Evolutionary conservation across 2,329 filamentous ascomycete species (phyloP).

Genomic region (Nigrospora osmanthi): DNA sequence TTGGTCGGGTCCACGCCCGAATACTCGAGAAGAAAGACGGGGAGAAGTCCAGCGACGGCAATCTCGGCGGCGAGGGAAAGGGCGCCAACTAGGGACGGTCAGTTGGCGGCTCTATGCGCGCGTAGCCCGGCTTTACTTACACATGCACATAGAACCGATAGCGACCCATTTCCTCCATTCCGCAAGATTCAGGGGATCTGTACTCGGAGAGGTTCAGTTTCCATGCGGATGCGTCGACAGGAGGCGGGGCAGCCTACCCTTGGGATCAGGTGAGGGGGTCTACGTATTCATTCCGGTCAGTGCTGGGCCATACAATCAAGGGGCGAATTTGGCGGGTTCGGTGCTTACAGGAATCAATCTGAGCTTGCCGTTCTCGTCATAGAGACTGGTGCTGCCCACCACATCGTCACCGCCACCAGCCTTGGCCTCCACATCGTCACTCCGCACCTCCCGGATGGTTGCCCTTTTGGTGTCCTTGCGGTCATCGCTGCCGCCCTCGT

Average conservation of each 20-base stretch:
- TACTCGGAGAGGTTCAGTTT: too few species aligned
- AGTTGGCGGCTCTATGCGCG: not conserved
- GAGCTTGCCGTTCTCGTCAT: not conserved
- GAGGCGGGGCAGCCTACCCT: not conserved
- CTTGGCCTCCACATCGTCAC: not conserved
- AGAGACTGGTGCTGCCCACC: not conserved
- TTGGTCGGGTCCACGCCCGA: slow-evolving; percentile 21
- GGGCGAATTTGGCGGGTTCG: not conserved
- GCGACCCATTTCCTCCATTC: slow-evolving; percentile 22
- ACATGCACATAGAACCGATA: slow-evolving; percentile 18
- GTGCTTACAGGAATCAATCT: not conserved
- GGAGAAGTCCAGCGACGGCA: slow-evolving; percentile 21
- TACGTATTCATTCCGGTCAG: not conserved
- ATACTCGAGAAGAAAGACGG: slow-evolving; percentile 26
- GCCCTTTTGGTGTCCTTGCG: not conserved
- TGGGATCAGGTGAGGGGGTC: not conserved
- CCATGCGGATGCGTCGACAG: not conserved
- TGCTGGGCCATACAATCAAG: too few species aligned
- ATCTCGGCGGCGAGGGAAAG: slow-evolving; percentile 17
- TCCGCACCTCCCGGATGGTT: not conserved
- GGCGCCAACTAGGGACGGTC: slow-evolving; percentile 11
- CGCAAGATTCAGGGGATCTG: slow-evolving; percentile 22
- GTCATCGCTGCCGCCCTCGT: not conserved
- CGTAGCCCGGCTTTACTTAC: slow-evolving; percentile 12
- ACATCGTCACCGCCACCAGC: not conserved